A percentile compares a stretch with the other conserved stretches of the same genome.
phyloP scores from a whole-genome alignment of 1,139 yeast species.

The Sugiyamaella neomexicana region DNA sequence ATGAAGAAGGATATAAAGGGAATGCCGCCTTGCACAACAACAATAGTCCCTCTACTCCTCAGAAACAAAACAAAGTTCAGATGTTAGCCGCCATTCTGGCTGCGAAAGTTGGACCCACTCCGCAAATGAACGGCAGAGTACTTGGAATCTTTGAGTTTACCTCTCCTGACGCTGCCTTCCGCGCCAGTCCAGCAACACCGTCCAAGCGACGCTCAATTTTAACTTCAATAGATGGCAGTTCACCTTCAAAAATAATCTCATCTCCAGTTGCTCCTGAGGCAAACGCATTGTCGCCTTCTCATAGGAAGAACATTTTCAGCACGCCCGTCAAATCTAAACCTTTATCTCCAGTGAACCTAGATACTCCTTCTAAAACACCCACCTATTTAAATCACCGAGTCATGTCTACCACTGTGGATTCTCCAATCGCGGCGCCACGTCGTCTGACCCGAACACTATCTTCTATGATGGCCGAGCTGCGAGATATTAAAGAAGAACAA shows the following conservation, averaged over 20 bases:
- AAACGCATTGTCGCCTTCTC: too few relatives aligned
- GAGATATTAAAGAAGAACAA: conserved; percentile 32
- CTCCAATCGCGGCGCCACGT: conserved; percentile 32
- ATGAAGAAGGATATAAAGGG: conserved; percentile 10
- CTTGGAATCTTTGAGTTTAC: conserved; percentile 62
- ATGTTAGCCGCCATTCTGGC: conserved; percentile 7
- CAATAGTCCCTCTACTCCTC: conserved; percentile 9
- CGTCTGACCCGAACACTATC: conserved; percentile 41
- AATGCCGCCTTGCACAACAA: conserved; percentile 3
- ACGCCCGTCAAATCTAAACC: conserved; percentile 15
- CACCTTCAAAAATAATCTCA: background rate
- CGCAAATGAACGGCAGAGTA: conserved; percentile 70
- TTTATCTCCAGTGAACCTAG: conserved; percentile 12
- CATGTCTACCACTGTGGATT: conserved; percentile 19
- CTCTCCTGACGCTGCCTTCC: conserved; percentile 40
- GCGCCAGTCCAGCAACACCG: background rate
- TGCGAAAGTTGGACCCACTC: conserved; percentile 68
- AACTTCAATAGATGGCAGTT: background rate
- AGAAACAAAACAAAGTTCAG: background rate
- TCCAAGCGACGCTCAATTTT: background rate
- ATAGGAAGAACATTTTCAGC: background rate
- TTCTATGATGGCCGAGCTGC: conserved; percentile 45
- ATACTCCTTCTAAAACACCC: conserved; percentile 33
- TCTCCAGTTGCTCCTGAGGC: background rate
- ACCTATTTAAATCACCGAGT: conserved; percentile 29